Evolutionary conservation across 805 yeast species (phyloP).

Genomic region (Helenozyma rhizophorensis): DNA sequence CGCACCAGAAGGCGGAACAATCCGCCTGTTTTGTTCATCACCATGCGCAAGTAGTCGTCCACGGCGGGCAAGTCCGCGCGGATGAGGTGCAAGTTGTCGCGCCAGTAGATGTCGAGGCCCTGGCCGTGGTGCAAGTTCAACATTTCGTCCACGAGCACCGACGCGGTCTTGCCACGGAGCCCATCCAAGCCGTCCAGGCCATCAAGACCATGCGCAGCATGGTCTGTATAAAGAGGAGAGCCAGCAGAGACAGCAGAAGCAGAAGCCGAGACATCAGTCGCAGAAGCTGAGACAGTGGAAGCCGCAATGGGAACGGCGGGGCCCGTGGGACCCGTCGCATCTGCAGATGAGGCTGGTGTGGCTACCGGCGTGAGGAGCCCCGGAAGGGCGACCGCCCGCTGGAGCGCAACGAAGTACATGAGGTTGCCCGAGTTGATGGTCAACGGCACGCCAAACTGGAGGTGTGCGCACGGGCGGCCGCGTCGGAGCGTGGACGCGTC

Average conservation of each 20-base stretch:
- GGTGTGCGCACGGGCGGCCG: conserved; percentile 77
- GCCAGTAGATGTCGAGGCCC: conserved; percentile 85
- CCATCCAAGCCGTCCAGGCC: background rate
- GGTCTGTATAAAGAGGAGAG: too few species aligned
- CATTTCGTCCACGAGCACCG: conserved; percentile 65
- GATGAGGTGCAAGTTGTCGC: conserved; percentile 43
- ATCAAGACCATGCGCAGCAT: background rate
- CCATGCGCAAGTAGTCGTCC: conserved; percentile 69
- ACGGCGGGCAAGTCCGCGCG: conserved; percentile 21
- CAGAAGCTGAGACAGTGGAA: background rate
- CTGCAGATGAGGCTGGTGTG: too few species aligned
- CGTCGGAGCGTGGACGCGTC: conserved; percentile 69
- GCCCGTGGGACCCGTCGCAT: too few species aligned
- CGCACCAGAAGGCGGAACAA: conserved; percentile 70
- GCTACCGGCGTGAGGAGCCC: conserved; percentile 13
- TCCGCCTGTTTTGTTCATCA: conserved; percentile 83
- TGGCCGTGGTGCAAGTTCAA: conserved; percentile 84
- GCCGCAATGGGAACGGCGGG: too few species aligned
- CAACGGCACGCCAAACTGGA: conserved; percentile 69
- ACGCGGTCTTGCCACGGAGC: conserved; percentile 25
- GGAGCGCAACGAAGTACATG: conserved; percentile 72
- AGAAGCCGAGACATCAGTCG: too few species aligned
- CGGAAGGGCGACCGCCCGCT: conserved; percentile 28
- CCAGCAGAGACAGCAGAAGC: too few species aligned
- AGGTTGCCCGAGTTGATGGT: conserved; percentile 82